Base-by-base conservation (phyloP, 805 yeast genomes). In the Alloascoidea africana region DNA sequence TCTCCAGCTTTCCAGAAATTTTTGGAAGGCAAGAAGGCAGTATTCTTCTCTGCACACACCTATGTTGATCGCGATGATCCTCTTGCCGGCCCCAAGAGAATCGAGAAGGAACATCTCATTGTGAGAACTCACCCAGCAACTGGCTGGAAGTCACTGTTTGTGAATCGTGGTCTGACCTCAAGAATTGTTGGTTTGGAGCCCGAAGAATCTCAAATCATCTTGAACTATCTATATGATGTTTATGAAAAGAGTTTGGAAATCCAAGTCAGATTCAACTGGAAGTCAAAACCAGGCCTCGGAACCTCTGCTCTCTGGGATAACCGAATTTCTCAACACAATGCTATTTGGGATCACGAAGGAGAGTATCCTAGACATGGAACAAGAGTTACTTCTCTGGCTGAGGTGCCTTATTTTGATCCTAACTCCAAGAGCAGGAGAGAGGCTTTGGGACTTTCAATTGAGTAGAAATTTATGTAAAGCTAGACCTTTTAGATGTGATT, bases 101-200 rank as follows among this genome's bases (percentile, higher is more conserved):
- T 72, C 39, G 73, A 64, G 44, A 63, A 76, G 52, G 68, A 63
- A 41, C 82, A 75, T 53, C 80, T 79, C 2, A 44, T 75, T 17
- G 65, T 75, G 27, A 65, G 80, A 56, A 70, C 78, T 32, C 76
- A 76, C 46, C 81, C 82, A 5, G 76, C 66, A 11, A 73, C 80
- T 18, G 78, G 78, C 34, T 63, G 73, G 70, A 75, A 74, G 53
- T 57, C 74, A 1, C 54, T 74, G 44, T 73, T 58, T 42, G 70
- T 72, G 33, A 71, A 72, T 53, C 61, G 73, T 36, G 55, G 60
- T 15, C 62, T 63, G 63, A 71, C 76, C 11, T 57, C 49, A 34
- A 59, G 70, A 41, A 72, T 73, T 40, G 63, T 65, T 5, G 79
- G 76, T 0, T 58, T 73, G 38, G 63, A 66, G 38, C 63, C 65